Conservation (phyloP, 2,329 filamentous ascomycete species). For the Zymoseptoria crescenta region DNA sequence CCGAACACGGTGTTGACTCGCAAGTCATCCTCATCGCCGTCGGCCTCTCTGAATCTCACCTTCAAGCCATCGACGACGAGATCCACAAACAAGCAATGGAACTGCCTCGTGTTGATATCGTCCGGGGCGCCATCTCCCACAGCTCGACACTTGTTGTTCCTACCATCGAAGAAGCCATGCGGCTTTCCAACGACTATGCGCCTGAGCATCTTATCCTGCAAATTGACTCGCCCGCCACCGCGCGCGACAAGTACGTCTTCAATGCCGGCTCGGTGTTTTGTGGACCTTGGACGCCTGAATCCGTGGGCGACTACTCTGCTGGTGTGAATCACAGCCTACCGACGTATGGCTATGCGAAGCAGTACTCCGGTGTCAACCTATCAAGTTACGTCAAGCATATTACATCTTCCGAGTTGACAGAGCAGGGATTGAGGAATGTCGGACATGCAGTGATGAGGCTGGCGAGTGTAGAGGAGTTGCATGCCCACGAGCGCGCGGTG, state of each 20-base stretch:
- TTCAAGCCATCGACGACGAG: constrained; percentile 83
- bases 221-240: constrained; percentile 64
- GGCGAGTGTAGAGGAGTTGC: constrained; percentile 86
- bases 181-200: constrained; percentile 86
- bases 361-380: constrained; percentile 96
- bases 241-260: constrained; percentile 65
- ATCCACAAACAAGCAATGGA: constrained; percentile 79
- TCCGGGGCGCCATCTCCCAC: constrained; percentile 81
- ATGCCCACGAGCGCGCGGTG: constrained; percentile 77
- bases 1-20: constrained; percentile 92
- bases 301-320: constrained; percentile 94
- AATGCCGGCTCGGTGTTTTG: constrained; percentile 97
- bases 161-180: constrained; percentile 67
- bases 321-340: constrained; percentile 96
- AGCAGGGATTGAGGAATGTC: constrained; percentile 76
- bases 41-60: constrained; percentile 62
- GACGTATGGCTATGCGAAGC: constrained; percentile 95
- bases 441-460: constrained; percentile 88
- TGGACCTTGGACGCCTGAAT: constrained; percentile 93
- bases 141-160: constrained; percentile 75
- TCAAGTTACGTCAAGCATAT: constrained; percentile 97
- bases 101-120: constrained; percentile 85
- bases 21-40: constrained; percentile 90
- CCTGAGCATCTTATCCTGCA: constrained; percentile 96
- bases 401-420: constrained; percentile 83